Evolutionary conservation across 148 eudicot genomes (phyloP), one percentile per base, ranked within the genome.

Genomic region (Spergularia bocconei): DNA sequence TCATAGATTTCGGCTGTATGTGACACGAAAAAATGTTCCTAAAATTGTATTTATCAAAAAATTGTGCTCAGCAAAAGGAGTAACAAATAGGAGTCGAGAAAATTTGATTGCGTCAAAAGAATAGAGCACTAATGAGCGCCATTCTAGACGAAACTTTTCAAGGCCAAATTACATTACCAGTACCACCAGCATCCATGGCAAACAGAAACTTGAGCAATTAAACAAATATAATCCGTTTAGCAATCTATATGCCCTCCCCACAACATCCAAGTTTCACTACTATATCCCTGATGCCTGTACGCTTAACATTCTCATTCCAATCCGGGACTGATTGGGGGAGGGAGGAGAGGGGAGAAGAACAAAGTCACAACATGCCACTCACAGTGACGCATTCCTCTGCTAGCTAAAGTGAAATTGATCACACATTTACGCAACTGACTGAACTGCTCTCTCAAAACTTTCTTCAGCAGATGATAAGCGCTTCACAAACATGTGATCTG

Each of bases 371-470:
- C 9, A 44, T 44, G 48, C 48, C 48, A 14, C 19, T 47, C 64
- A 63, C 17, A 60, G 61, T 23, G 19, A 74, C 41, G n/a, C 21
- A 41, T 60, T 52, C 19, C 13, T 51, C 54, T 67, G 58, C 47
- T 63, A 13, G 21, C 50, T 67, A 61, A 13, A 52, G 14, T 15
- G 25, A 68, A 14, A 9, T 1, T 23, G 4, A 20, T 23, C 38
- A 20, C 17, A 16, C 57, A 57, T 71, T 88, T 85, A 88, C 25
- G 86, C 90, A 81, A 87, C 79, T 41, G 90, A 77, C 65, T 92
- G 95, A 7, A 85, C 76, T 48, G 97, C 97, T 82, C 93, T 84
- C 70, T 92, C 97, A 64, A 92, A 92, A 74, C 71, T 84, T 70
- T 90, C 95, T 79, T 92, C 97, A 0, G 93, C 91, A 16, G 86